phyloP scores from a whole-genome alignment of 2,329 filamentous ascomycete genomes.

The Alternaria sp. region DNA sequence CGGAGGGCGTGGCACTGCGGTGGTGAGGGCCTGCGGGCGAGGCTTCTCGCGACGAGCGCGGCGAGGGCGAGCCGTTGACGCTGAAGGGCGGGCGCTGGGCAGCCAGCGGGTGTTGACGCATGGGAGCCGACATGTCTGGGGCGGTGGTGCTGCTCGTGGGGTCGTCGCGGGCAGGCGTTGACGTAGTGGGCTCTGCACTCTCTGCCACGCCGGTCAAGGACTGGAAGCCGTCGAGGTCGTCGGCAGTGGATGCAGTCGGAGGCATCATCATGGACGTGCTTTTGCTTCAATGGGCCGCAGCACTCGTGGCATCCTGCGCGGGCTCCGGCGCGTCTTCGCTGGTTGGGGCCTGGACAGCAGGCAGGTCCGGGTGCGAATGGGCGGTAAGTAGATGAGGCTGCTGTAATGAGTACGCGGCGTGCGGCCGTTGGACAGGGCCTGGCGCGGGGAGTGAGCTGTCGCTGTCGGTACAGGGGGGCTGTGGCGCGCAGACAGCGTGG shows the following conservation, averaged over 20 bases:
- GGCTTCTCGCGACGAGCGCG: slow-evolving; percentile 55
- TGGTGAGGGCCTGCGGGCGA: slow-evolving; percentile 51
- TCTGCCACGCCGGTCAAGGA: slow-evolving; percentile 46
- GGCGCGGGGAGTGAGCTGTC: slow-evolving; percentile 26
- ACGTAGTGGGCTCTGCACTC: slow-evolving; percentile 44
- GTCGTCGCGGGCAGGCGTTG: slow-evolving; percentile 16
- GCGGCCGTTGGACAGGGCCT: slow-evolving; percentile 39
- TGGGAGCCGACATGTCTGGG: slow-evolving; percentile 18
- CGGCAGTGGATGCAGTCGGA: slow-evolving; percentile 10
- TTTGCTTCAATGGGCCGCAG: slow-evolving; percentile 28
- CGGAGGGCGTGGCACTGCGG: slow-evolving; percentile 29
- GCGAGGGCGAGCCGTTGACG: slow-evolving; percentile 45
- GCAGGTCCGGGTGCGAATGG: slow-evolving; percentile 32
- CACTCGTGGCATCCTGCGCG: slow-evolving; percentile 41
- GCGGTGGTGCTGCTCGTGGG: slow-evolving; percentile 16
- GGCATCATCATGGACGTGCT: slow-evolving; percentile 31
- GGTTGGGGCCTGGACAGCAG: slow-evolving; percentile 27
- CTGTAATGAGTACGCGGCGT: slow-evolving; percentile 34
- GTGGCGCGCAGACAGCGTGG: slow-evolving; percentile 26
- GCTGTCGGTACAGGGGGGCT: slow-evolving; percentile 20
- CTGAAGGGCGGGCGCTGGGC: slow-evolving; percentile 34
- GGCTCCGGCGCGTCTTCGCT: slow-evolving; percentile 20
- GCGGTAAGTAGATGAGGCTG: slow-evolving; percentile 30
- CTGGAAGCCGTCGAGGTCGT: slow-evolving; percentile 40
- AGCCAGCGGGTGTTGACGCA: slow-evolving; percentile 35